Evolutionary conservation across 495 filamentous ascomycete genomes (phyloP).

Genomic region (Xylaria curta): DNA sequence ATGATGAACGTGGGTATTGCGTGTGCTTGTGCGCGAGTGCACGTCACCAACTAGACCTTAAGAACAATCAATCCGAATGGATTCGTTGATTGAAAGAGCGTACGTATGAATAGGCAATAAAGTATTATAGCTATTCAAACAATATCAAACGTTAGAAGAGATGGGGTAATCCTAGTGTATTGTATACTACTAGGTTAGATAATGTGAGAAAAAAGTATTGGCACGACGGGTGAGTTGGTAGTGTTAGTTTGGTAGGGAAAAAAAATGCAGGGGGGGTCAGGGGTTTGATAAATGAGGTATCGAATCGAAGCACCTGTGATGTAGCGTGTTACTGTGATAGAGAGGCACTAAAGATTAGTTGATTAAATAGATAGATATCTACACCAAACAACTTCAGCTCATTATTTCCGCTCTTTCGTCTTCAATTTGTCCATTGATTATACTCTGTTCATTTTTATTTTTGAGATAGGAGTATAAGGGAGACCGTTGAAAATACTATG

Average conservation of each 20-base stretch:
- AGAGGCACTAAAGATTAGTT: background rate
- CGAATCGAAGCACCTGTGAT: background rate
- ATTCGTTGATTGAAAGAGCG: background rate
- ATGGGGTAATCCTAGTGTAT: background rate
- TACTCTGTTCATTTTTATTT: background rate
- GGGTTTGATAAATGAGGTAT: background rate
- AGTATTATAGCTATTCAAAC: background rate
- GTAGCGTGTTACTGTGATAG: background rate
- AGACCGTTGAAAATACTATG: background rate
- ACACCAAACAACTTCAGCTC: background rate
- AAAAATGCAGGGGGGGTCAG: background rate
- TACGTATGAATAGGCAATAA: background rate
- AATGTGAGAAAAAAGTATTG: conserved; percentile 1
- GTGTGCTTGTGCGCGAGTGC: background rate
- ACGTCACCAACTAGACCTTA: background rate
- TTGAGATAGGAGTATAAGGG: background rate
- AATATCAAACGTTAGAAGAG: conserved; percentile 2
- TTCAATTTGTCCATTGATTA: background rate
- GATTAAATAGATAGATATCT: background rate
- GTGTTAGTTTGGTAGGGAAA: background rate
- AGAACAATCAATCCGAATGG: background rate
- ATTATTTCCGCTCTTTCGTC: background rate
- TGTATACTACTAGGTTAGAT: background rate
- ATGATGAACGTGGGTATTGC: background rate
- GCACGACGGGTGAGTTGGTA: background rate